Base-by-base conservation (phyloP, 208 protist genomes). In the Sergeia podlipaevii region DNA sequence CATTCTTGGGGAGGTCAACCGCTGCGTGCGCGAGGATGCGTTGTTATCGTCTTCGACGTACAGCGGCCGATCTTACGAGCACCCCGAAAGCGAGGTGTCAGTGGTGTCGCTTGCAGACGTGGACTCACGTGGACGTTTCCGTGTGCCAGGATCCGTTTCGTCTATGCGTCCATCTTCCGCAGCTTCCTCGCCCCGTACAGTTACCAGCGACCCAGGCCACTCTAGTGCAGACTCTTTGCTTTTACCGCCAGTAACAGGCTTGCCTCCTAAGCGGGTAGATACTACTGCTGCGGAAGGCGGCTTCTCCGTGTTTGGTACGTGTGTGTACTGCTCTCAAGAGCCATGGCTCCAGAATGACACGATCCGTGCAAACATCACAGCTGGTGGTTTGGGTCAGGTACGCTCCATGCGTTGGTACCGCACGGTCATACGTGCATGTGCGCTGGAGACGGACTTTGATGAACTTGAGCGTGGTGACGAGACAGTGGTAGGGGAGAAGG, bases 351-450 rank as follows among this genome's bases (percentile, higher is more conserved):
- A 85, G 41, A 86, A 80, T 56, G 88, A 81, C 51, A 97, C 89
- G n/a, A 75, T 98, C 15, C 77, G 80, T 13, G 91, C 90, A 17
- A 98, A 98, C 70, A 96, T 98, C 60, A 53, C 85, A 24, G 87
- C 91, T 28, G 77, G 85, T 32, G 60, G 64, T 29, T 15, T 10
- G 10, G 47, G 57, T 23, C 39, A 64, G 23, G 44, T 60, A 36
- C 56, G 69, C 32, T 42, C 68, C 43, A 42, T 51, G 27, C 64
- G 69, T 37, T 82, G 85, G 68, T 97, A 96, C 60, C 32, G 64
- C 47, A 68, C 42, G 10, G 77, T 86, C 0, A 50, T 95, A 8
- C 30, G 60, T 0, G 76, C 76, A 8, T 97, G 91, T 44, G 68
- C 53, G 23, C 76, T 98, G 4, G 17, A 65, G 18, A 26, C 53